Conservation (phyloP, 2,329 filamentous ascomycete genomes). For the Tympanopsis confertula region DNA sequence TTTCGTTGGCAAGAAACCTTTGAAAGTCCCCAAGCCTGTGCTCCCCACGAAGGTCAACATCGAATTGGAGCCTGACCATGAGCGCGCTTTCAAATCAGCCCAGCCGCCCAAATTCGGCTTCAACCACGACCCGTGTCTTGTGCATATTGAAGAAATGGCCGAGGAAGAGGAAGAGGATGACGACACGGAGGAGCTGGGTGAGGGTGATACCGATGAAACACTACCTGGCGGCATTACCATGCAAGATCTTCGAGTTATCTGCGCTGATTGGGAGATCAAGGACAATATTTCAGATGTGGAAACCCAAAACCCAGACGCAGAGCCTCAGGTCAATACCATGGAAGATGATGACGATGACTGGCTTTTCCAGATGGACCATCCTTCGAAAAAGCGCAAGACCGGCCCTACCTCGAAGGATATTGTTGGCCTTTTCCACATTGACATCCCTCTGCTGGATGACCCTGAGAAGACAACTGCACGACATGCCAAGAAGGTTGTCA, state of each 20-base stretch:
- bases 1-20: slow-evolving; percentile 36
- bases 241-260: not conserved
- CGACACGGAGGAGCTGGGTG: slow-evolving; percentile 24
- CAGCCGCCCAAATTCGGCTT: slow-evolving; percentile 17
- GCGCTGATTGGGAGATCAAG: not conserved
- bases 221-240: slow-evolving; percentile 6
- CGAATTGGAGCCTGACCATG: slow-evolving; percentile 50
- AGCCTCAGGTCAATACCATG: slow-evolving; percentile 3
- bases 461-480: slow-evolving; percentile 34
- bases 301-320: not conserved
- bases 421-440: slow-evolving; percentile 15
- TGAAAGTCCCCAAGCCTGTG: slow-evolving; percentile 49
- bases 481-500: slow-evolving; percentile 42
- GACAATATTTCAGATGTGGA: not conserved
- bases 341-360: slow-evolving; percentile 22
- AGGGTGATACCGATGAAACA: slow-evolving; percentile 22
- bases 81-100: slow-evolving; percentile 42
- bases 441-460: slow-evolving; percentile 40
- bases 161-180: not conserved
- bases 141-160: not conserved
- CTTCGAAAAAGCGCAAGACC: not conserved
- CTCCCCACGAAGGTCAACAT: slow-evolving; percentile 50
- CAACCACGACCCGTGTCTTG: slow-evolving; percentile 28
- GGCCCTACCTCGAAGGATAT: not conserved
- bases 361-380: not conserved